Percentiles rank a stretch among this genome's conserved stretches.
phyloP scores from a whole-genome alignment of 2,329 filamentous ascomycete species.

The Talaromyces sp. region DNA sequence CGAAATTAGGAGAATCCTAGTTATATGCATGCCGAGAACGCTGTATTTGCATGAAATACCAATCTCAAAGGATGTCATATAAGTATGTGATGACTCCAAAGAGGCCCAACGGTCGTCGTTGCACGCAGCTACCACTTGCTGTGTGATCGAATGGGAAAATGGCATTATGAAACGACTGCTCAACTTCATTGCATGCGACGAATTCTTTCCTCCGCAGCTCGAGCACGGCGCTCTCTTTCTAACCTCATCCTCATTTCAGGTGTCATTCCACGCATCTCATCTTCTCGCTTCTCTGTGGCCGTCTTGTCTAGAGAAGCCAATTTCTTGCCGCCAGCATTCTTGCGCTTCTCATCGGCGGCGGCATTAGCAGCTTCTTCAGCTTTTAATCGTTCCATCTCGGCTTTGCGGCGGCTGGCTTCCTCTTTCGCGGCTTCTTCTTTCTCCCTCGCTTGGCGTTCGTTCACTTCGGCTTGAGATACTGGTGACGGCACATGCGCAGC shows the following conservation, averaged over 20 bases:
- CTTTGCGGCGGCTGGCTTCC: conserved; percentile 67
- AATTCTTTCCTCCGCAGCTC: conserved; percentile 86
- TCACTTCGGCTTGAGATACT: conserved; percentile 68
- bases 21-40: not conserved
- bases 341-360: conserved; percentile 45
- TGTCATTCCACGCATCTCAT: conserved; percentile 79
- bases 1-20: not conserved
- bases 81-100: no score
- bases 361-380: conserved; percentile 55
- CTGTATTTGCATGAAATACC: no score
- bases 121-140: not conserved
- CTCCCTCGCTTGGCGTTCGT: conserved; percentile 66
- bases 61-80: not conserved
- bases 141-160: not conserved
- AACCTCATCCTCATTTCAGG: conserved; percentile 80
- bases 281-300: conserved; percentile 74
- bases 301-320: conserved; percentile 66
- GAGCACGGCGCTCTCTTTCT: conserved; percentile 83
- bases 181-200: conserved; percentile 57
- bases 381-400: conserved; percentile 70
- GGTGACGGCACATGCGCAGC: conserved; percentile 67
- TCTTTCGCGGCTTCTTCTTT: conserved; percentile 64
- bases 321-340: conserved; percentile 52
- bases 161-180: not conserved
- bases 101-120: not conserved